These are phyloP conservation scores for Ceratocystis smalleyi DNA, from an alignment of 2,329 filamentous ascomycete genomes.

Conservation along the genomic window DNA sequence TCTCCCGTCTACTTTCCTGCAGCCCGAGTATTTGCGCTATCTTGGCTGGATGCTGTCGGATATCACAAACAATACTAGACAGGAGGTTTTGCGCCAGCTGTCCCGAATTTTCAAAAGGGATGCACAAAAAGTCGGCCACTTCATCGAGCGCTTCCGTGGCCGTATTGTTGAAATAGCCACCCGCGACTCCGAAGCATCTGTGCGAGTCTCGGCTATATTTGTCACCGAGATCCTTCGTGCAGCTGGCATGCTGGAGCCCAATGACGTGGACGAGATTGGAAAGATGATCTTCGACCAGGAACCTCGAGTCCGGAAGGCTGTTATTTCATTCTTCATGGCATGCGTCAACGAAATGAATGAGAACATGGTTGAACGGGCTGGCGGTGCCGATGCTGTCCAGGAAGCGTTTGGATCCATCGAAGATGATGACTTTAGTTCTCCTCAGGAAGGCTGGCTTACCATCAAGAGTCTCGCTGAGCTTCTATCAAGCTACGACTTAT, in stretches of 20 bases:
- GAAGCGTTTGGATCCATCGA: constrained; percentile 57
- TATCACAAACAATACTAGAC: constrained; percentile 52
- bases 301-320: constrained; percentile 67
- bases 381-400: constrained; percentile 59
- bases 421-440: constrained; percentile 61
- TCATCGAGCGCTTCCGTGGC: constrained; percentile 79
- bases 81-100: constrained; percentile 78
- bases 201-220: constrained; percentile 66
- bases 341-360: constrained; percentile 73
- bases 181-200: constrained; percentile 63
- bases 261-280: constrained; percentile 78
- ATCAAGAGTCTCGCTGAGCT: constrained; percentile 82
- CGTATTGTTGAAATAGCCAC: constrained; percentile 87
- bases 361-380: constrained; percentile 65
- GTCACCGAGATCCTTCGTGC: constrained; percentile 70
- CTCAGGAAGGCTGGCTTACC: constrained; percentile 73
- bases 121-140: constrained; percentile 71
- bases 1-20: constrained; percentile 76
- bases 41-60: constrained; percentile 93
- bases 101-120: constrained; percentile 63
- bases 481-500: constrained; percentile 57
- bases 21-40: constrained; percentile 80
- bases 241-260: constrained; percentile 73
- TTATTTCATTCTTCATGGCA: constrained; percentile 78
- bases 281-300: constrained; percentile 82